These are phyloP conservation scores for Saccharomycopsis olivae DNA, from an alignment of 805 yeast species.

Conservation along the genomic window DNA sequence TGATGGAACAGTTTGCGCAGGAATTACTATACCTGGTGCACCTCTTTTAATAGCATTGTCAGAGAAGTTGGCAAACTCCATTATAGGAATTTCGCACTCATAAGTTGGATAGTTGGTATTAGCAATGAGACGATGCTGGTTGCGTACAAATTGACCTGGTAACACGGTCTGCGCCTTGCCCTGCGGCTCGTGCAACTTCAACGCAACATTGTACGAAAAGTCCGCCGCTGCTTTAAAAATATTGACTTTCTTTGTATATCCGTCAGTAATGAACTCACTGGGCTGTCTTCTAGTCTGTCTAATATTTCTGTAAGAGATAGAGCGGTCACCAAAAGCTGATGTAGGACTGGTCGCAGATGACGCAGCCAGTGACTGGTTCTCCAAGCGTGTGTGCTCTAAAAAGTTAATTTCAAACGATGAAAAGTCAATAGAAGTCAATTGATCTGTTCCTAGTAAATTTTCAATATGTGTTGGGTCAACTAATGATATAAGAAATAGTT, in stretches of 20 bases:
- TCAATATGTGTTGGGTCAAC: neutral
- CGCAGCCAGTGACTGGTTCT: constrained; percentile 5
- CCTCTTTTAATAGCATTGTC: neutral
- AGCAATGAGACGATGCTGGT: neutral
- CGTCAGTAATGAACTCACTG: constrained; percentile 1
- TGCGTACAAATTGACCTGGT: neutral
- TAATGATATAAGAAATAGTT: constrained; percentile 3
- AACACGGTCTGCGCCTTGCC: too few species aligned
- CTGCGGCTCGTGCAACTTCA: neutral
- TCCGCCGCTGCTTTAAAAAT: neutral
- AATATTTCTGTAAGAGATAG: neutral
- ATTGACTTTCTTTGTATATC: neutral
- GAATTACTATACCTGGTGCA: constrained; percentile 4
- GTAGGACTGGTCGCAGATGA: neutral
- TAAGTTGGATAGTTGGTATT: neutral
- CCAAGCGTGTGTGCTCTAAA: constrained; percentile 3
- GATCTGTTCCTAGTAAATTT: neutral
- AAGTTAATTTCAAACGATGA: constrained; percentile 3
- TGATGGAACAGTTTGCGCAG: constrained; percentile 8
- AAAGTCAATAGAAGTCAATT: neutral
- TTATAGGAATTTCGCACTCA: constrained; percentile 10
- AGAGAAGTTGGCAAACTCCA: constrained; percentile 1
- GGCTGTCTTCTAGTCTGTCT: neutral
- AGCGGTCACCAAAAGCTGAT: neutral
- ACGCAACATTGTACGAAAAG: neutral